Evolutionary conservation across 768 basidiomycete genomes (phyloP), one percentile per base, ranked within the genome.

Genomic region (Coprinopsis marcescibilis): DNA sequence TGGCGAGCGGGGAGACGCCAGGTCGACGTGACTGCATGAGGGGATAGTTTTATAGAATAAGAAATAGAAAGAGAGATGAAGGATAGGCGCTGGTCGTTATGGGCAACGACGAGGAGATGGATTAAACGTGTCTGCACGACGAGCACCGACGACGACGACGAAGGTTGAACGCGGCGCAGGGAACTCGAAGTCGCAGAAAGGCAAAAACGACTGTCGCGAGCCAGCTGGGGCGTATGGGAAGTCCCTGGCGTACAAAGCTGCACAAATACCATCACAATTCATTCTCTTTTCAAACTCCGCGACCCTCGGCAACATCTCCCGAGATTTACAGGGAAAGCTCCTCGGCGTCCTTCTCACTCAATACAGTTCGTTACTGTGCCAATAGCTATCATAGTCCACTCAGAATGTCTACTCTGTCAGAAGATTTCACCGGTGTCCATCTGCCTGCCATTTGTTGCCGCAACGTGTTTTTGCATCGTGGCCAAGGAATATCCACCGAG

Each of bases 21-120:
- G 73, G 66, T 41, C 70, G 79, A 65, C 78, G 69, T 61, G 76
- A 62, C 60, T 77, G 72, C 76, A 77, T 75, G 58, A 49, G 52
- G 36, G 50, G 41, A 63, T 54, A 57, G 60, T 54, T 58, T 56
- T n/a, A n/a, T n/a, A 57, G 54, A 52, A 59, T 46, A 58, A 56
- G 55, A 64, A 58, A 50, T 54, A 52, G 59, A 65, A 52, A 53
- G 57, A 62, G 55, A 49, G 50, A 60, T n/a, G n/a, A 57, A 47
- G 55, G 51, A 59, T 43, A 54, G 41, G 26, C 26, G 7, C 30
- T 7, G 46, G 39, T 55, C 55, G 49, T 42, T 45, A 43, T 19
- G 11, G 35, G 29, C 20, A 46, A 43, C 48, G 48, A 50, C 33
- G 50, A 35, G 19, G 45, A 43, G 27, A 38, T 23, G 33, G 51